Percentiles rank a stretch among this genome's conserved stretches.
phyloP scores from a whole-genome alignment of 1,284 basidiomycete species.

The Xerocomus minutiporus region DNA sequence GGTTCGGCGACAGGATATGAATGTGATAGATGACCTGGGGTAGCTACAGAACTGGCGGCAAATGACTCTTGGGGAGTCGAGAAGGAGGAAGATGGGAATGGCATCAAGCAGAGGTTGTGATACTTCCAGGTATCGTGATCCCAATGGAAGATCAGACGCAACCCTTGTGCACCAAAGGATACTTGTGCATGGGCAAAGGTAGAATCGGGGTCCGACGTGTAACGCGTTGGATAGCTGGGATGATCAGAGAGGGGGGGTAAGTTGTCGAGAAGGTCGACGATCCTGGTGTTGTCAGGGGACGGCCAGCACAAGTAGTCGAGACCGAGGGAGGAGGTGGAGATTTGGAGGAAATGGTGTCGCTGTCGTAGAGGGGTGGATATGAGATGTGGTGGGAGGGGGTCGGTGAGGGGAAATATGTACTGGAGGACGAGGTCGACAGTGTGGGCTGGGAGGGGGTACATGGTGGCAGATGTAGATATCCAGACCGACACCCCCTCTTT shows the following conservation, averaged over 20 bases:
- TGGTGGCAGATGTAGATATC: neutral
- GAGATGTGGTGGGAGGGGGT: constrained; percentile 54
- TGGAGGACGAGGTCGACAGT: constrained; percentile 48
- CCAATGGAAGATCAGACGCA: constrained; percentile 68
- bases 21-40: neutral
- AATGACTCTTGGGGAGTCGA: constrained; percentile 40
- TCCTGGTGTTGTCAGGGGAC: constrained; percentile 36
- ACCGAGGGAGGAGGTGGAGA: constrained; percentile 44
- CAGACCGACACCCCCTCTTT: constrained; percentile 12
- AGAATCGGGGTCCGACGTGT: constrained; percentile 56
- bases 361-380: constrained; percentile 56
- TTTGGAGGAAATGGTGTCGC: constrained; percentile 60
- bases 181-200: constrained; percentile 60
- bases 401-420: constrained; percentile 52
- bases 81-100: constrained; percentile 57
- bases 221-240: constrained; percentile 43
- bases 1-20: constrained; percentile 12
- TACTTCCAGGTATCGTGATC: constrained; percentile 60
- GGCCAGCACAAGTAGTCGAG: constrained; percentile 67
- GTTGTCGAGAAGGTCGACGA: constrained; percentile 45
- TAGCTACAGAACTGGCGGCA: constrained; percentile 3
- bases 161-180: constrained; percentile 35
- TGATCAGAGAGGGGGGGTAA: constrained; percentile 31
- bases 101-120: constrained; percentile 64
- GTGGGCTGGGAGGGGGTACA: constrained; percentile 9